These are phyloP conservation scores for Furcasterigmium sp. DNA, from an alignment of 2,329 filamentous ascomycete genomes.

Conservation along the genomic window DNA sequence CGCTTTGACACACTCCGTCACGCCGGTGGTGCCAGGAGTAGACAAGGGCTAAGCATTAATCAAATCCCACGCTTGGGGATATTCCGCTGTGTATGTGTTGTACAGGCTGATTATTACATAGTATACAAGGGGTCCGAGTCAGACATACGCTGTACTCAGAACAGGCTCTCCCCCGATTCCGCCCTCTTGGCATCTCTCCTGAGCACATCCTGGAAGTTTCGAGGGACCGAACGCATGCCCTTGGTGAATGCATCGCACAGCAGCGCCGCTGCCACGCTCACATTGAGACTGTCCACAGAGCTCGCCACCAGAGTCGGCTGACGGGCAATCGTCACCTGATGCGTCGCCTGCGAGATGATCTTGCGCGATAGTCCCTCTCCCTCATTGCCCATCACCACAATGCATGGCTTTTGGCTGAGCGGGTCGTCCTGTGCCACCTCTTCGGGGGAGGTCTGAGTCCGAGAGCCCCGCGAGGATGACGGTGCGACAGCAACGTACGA, in stretches of 20 bases:
- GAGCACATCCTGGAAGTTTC: conserved; percentile 24
- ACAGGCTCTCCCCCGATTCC: conserved; percentile 7
- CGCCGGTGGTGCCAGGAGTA: too few relatives aligned
- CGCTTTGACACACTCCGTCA: too few relatives aligned
- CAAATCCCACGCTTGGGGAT: too few relatives aligned
- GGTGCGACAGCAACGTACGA: conserved; percentile 70
- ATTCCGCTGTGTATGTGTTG: too few relatives aligned
- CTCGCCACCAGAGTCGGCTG: conserved; percentile 34
- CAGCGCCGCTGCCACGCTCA: conserved; percentile 80
- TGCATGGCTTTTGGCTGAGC: conserved; percentile 57
- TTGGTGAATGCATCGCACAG: conserved; percentile 66
- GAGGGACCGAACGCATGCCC: conserved; percentile 17
- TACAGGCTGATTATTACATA: background rate
- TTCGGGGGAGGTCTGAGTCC: conserved; percentile 40
- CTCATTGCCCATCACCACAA: conserved; percentile 81
- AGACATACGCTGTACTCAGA: conserved; percentile 1
- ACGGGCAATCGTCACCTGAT: conserved; percentile 59
- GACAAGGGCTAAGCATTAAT: too few relatives aligned
- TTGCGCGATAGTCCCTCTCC: conserved; percentile 65
- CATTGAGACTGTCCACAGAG: conserved; percentile 85
- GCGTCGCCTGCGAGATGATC: conserved; percentile 62
- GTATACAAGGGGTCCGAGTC: background rate
- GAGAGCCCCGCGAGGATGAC: conserved; percentile 22
- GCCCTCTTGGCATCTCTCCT: conserved; percentile 27
- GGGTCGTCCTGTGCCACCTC: conserved; percentile 46